Base-by-base conservation (phyloP, 768 basidiomycete genomes). In the Cystofilobasidium bisporidii region DNA sequence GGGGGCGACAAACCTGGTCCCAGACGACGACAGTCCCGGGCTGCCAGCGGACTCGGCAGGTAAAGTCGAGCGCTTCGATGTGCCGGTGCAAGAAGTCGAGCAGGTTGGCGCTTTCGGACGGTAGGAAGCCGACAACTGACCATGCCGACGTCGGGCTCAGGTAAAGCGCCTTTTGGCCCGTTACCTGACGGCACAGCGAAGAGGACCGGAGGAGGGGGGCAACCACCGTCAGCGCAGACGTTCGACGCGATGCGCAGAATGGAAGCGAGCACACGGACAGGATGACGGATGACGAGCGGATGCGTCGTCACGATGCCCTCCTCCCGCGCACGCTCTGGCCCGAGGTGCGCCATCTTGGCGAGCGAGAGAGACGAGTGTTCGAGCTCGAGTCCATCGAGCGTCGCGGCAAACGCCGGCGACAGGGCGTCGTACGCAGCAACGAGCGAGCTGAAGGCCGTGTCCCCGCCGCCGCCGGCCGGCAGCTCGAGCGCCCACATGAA, bases 71-170 rank as follows among this genome's bases (percentile, higher is more conserved):
- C 15, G 53, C 11, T 15, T 56, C 18, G 14, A 32, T 20, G 30
- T 56, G 53, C 28, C 53, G 53, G 30, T 56, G 53, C 2, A 56
- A 17, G 17, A 56, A 56, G 53, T 56, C 53, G 53, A 56, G 53
- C 53, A 56, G 53, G 53, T 56, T 28, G 53, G 53, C 53, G 28
- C 28, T 30, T 15, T 56, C 53, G 26, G 53, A 28, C 28, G 53
- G 53, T 3, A 22, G 17, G 30, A 56, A 56, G 26, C 53, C 53
- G 28, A 56, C 53, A 30, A 56, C 53, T 26, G 53, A 30, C 53
- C 53, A 56, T 11, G 53, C 53, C 3, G 53, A 56, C 15, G 53
- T 32, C 22, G 53, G 53, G n/a, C 53, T 56, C 8, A 56, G 53
- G 53, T 4, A 56, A 2, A 56, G 53, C 28, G 53, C 53, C 53